Conservation (phyloP, 176 grass and related monocot species). For the Saccharum spontaneum region DNA sequence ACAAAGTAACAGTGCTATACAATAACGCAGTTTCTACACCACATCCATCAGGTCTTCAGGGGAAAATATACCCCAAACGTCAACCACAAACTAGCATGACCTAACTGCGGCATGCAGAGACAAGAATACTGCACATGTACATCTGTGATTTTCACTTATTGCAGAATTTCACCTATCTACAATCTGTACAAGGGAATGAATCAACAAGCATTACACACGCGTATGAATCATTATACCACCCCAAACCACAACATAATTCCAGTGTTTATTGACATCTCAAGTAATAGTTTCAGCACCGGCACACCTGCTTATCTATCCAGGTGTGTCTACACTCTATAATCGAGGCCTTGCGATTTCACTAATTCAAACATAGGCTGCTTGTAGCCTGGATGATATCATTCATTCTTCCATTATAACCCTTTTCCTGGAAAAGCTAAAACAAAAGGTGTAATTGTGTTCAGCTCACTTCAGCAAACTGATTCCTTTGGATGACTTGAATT, state of each 20-base stretch:
- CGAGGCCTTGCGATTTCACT: conserved; percentile 24
- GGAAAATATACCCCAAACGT: no score
- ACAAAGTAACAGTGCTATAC: background rate
- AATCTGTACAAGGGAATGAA: conserved; percentile 49
- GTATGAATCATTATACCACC: conserved; percentile 9
- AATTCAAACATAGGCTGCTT: background rate
- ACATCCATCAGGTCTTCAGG: background rate
- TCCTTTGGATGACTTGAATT: background rate
- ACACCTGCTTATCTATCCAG: conserved; percentile 21
- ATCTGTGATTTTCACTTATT: conserved; percentile 16
- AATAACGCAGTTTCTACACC: background rate
- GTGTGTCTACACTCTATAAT: conserved; percentile 13
- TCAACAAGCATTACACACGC: background rate
- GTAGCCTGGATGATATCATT: background rate
- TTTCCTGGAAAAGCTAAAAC: conserved; percentile 2
- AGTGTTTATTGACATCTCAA: conserved; percentile 39
- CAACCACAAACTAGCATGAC: background rate
- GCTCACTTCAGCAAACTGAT: background rate
- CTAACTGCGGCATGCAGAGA: background rate
- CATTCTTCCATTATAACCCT: background rate
- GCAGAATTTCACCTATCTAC: conserved; percentile 4
- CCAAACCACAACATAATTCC: background rate
- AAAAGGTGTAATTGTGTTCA: background rate
- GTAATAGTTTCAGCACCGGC: conserved; percentile 27
- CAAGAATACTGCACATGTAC: background rate